These are phyloP conservation scores for Pythium dissimile DNA, from an alignment of 352 stramenopile genomes.

Conservation along the genomic window DNA sequence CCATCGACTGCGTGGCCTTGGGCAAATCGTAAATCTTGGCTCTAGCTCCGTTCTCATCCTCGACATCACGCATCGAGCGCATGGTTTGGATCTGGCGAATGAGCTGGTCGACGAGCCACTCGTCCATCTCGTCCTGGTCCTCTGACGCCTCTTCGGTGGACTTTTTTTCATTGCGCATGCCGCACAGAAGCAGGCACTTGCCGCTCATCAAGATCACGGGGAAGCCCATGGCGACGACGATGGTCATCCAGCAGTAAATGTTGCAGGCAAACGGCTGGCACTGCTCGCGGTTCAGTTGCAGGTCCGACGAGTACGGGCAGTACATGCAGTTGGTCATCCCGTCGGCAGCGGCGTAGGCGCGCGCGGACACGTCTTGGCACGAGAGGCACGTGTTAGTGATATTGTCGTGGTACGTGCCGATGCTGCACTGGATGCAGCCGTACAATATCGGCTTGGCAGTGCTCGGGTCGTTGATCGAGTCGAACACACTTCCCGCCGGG, in stretches of 20 bases:
- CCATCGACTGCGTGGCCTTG: slow-evolving; percentile 50
- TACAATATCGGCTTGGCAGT: slow-evolving; percentile 29
- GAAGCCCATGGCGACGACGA: slow-evolving; percentile 45
- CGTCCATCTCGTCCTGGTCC: slow-evolving; percentile 63
- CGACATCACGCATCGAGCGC: slow-evolving; percentile 2
- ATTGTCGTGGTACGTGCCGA: slow-evolving; percentile 56
- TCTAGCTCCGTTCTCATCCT: not conserved
- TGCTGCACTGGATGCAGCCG: slow-evolving; percentile 61
- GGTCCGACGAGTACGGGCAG: slow-evolving; percentile 60
- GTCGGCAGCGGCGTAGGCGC: slow-evolving; percentile 51
- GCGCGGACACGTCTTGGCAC: slow-evolving; percentile 40
- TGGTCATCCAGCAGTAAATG: slow-evolving; percentile 58
- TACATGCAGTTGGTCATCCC: slow-evolving; percentile 50
- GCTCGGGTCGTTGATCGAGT: slow-evolving; percentile 25
- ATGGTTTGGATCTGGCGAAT: slow-evolving; percentile 45
- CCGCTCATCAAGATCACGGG: slow-evolving; percentile 47
- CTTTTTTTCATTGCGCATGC: slow-evolving; percentile 36
- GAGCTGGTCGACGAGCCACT: slow-evolving; percentile 65
- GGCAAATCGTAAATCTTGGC: slow-evolving; percentile 53
- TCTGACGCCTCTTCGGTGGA: slow-evolving; percentile 28
- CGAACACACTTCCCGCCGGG: slow-evolving; percentile 54
- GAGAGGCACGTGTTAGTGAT: slow-evolving; percentile 32
- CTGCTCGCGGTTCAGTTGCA: slow-evolving; percentile 28
- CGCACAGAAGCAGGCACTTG: slow-evolving; percentile 45
- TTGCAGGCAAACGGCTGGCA: slow-evolving; percentile 56